A percentile compares a stretch with the other conserved stretches of the same genome.
These are phyloP conservation scores for Boletus vermiculosoides DNA, from an alignment of 768 basidiomycete genomes.

Conservation along the genomic window DNA sequence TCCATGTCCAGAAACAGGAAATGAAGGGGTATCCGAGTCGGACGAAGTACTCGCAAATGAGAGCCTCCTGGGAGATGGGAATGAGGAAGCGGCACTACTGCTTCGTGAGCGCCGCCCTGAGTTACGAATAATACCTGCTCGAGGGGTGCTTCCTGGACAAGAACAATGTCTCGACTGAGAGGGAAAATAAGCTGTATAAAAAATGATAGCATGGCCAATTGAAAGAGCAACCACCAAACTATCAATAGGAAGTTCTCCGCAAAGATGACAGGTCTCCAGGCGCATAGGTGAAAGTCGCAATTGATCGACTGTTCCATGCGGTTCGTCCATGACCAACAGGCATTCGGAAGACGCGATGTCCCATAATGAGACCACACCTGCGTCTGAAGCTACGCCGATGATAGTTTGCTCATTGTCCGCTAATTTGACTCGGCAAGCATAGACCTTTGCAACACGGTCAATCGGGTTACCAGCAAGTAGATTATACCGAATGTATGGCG, in stretches of 20 bases:
- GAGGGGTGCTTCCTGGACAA: conserved; percentile 54
- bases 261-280: conserved; percentile 61
- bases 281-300: conserved; percentile 59
- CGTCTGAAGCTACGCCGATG: conserved; percentile 59
- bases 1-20: conserved; percentile 81
- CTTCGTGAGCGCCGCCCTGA: conserved; percentile 61
- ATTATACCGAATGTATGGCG: conserved; percentile 44
- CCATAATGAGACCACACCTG: conserved; percentile 75
- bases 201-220: conserved; percentile 56
- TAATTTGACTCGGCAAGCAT: conserved; percentile 53
- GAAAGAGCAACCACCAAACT: conserved; percentile 67
- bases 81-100: conserved; percentile 49
- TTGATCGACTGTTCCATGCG: conserved; percentile 54
- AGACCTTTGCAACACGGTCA: conserved; percentile 53
- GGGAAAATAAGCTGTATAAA: conserved; percentile 63
- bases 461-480: conserved; percentile 58
- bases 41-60: conserved; percentile 41
- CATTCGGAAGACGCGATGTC: conserved; percentile 65
- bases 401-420: conserved; percentile 52
- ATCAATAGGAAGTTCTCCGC: conserved; percentile 65
- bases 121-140: conserved; percentile 43
- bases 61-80: conserved; percentile 50
- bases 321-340: conserved; percentile 59
- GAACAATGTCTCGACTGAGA: conserved; percentile 63
- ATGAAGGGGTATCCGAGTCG: conserved; percentile 47